phyloP scores from a whole-genome alignment of 164 flowering plant species.

The Nelumbo lutea region DNA sequence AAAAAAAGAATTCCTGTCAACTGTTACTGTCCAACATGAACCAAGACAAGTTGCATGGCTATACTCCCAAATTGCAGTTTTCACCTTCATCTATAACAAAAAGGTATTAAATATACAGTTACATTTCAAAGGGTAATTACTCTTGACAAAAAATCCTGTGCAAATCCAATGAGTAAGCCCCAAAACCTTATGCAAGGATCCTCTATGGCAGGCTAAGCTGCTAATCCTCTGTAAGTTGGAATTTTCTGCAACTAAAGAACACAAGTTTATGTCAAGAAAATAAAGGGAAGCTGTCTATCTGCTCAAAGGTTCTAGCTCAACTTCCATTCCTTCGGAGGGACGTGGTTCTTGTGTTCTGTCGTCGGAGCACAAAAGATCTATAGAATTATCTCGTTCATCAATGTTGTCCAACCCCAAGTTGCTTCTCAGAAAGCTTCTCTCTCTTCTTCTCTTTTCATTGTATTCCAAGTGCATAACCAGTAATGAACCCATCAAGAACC shows the following conservation, averaged over 20 bases:
- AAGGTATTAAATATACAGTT: too few species aligned
- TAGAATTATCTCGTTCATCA: conserved; percentile 69
- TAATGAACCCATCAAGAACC: conserved; percentile 65
- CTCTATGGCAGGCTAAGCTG: too few species aligned
- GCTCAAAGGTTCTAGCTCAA: conserved; percentile 78
- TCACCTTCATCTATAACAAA: too few species aligned
- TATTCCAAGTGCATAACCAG: conserved; percentile 65
- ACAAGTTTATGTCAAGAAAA: conserved; percentile 12
- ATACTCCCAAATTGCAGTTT: too few species aligned
- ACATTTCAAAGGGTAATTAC: too few species aligned
- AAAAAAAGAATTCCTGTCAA: too few species aligned
- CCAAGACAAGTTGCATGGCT: too few species aligned
- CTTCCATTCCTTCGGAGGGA: conserved; percentile 65
- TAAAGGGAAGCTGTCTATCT: conserved; percentile 34
- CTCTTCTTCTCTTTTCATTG: conserved; percentile 37
- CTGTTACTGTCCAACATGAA: too few species aligned
- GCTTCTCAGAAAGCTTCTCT: conserved; percentile 44
- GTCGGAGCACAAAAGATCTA: conserved; percentile 59
- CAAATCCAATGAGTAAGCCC: too few species aligned
- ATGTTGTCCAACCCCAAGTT: conserved; percentile 77
- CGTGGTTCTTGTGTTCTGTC: conserved; percentile 29
- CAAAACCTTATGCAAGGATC: too few species aligned
- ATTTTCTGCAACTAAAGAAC: conserved; percentile 5
- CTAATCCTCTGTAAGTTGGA: background rate
- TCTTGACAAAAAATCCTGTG: too few species aligned